These are phyloP conservation scores for Globisporangium acanthophoron DNA, from an alignment of 352 stramenopile species.

Conservation along the genomic window DNA sequence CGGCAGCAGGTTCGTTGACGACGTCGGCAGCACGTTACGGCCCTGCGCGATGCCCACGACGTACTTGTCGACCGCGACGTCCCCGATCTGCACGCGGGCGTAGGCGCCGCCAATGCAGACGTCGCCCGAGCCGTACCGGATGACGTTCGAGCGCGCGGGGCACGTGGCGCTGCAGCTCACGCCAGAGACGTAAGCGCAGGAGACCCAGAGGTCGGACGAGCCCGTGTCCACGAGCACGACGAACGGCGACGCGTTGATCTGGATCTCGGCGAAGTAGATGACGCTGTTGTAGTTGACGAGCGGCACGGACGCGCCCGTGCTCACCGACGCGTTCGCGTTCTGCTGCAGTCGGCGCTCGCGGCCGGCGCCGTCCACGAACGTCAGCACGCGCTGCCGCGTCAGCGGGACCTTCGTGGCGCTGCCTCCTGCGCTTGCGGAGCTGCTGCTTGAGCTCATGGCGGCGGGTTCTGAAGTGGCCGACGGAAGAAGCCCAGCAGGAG, in stretches of 20 bases:
- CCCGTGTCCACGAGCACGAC: constrained; percentile 44
- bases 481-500: too few species aligned
- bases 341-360: neutral
- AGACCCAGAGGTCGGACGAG: constrained; percentile 6
- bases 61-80: constrained; percentile 36
- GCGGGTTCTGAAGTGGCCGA: neutral
- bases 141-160: constrained; percentile 26
- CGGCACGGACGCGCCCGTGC: constrained; percentile 2
- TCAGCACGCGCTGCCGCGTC: constrained; percentile 11
- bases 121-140: constrained; percentile 59
- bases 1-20: constrained; percentile 28
- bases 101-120: constrained; percentile 52
- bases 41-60: constrained; percentile 51
- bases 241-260: constrained; percentile 35
- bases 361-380: constrained; percentile 4
- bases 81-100: constrained; percentile 39
- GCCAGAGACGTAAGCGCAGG: constrained; percentile 44
- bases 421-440: neutral
- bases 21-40: constrained; percentile 37
- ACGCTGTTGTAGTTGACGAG: constrained; percentile 43
- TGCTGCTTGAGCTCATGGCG: constrained; percentile 4
- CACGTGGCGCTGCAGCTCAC: constrained; percentile 40
- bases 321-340: neutral
- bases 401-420: constrained; percentile 12
- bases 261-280: constrained; percentile 61